Percentiles rank a stretch among this genome's conserved stretches.
These are phyloP conservation scores for Cinnamomum micranthum DNA, from an alignment of 164 flowering plant species.

Conservation along the genomic window DNA sequence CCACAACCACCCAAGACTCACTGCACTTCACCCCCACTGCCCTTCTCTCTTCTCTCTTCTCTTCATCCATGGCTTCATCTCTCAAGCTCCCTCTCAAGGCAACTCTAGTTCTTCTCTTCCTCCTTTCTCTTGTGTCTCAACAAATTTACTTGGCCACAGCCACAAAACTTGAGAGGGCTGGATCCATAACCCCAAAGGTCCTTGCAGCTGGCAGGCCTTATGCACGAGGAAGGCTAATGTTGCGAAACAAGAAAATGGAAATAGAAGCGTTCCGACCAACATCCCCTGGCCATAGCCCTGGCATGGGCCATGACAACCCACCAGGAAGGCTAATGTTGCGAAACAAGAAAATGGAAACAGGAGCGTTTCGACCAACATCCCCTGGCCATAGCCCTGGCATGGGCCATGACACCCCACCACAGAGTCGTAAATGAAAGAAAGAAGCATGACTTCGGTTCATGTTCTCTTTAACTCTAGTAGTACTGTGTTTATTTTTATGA, in stretches of 20 bases:
- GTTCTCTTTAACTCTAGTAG: neutral
- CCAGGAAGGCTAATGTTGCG: neutral
- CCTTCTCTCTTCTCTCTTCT: neutral
- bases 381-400: conserved; percentile 25
- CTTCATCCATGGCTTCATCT: conserved; percentile 2
- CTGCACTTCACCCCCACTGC: neutral
- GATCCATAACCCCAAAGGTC: neutral
- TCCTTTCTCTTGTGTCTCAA: neutral
- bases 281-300: conserved; percentile 22
- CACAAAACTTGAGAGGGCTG: neutral
- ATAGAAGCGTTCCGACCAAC: conserved; percentile 21
- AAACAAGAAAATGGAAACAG: conserved; percentile 8
- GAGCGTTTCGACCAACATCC: conserved; percentile 19
- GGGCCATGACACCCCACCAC: conserved; percentile 18
- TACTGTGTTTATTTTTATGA: too few species aligned
- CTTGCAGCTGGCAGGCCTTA: neutral
- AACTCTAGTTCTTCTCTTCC: neutral
- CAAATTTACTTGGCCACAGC: neutral
- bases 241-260: conserved; percentile 8
- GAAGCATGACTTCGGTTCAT: neutral
- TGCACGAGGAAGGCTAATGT: neutral
- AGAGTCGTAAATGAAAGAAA: neutral
- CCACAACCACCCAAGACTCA: neutral
- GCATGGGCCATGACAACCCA: conserved; percentile 12
- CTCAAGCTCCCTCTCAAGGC: neutral